These are phyloP conservation scores for Cladosporium sphaerospermum DNA, from an alignment of 2,329 filamentous ascomycete species.

Conservation along the genomic window DNA sequence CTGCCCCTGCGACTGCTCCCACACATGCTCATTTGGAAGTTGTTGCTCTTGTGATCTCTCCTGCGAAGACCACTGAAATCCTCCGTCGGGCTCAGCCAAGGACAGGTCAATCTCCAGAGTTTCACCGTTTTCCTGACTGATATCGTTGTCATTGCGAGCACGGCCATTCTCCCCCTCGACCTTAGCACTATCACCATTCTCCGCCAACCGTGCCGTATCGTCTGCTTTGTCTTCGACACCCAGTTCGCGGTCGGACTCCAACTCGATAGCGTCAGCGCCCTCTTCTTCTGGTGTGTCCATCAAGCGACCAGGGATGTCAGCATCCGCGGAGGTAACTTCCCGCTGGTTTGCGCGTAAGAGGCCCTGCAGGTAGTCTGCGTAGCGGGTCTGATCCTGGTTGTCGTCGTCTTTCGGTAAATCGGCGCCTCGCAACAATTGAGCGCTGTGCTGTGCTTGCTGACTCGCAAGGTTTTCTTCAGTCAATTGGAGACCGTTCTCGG, in stretches of 20 bases:
- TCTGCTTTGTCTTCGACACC: no score
- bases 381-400: slow-evolving; percentile 21
- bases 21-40: background rate
- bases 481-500: slow-evolving; percentile 15
- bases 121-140: background rate
- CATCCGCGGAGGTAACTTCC: slow-evolving; percentile 10
- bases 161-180: no score
- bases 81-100: slow-evolving; percentile 24
- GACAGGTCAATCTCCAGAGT: slow-evolving; percentile 20
- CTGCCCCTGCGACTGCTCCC: background rate
- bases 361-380: slow-evolving; percentile 20
- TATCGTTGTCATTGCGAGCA: no score
- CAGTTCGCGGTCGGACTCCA: background rate
- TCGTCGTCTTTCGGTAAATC: slow-evolving; percentile 29
- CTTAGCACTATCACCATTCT: no score
- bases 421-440: slow-evolving; percentile 17
- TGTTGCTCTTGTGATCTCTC: background rate
- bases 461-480: slow-evolving; percentile 30
- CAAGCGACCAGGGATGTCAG: background rate
- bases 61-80: slow-evolving; percentile 18
- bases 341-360: background rate
- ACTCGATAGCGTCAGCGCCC: background rate
- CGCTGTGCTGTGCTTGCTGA: slow-evolving; percentile 24
- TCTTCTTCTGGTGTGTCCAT: slow-evolving; percentile 1
- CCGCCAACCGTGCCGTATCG: no score